A percentile compares a stretch with the other conserved stretches of the same genome.
Evolutionary conservation across 805 yeast species (phyloP).

Genomic region (Brettanomyces sp.): DNA sequence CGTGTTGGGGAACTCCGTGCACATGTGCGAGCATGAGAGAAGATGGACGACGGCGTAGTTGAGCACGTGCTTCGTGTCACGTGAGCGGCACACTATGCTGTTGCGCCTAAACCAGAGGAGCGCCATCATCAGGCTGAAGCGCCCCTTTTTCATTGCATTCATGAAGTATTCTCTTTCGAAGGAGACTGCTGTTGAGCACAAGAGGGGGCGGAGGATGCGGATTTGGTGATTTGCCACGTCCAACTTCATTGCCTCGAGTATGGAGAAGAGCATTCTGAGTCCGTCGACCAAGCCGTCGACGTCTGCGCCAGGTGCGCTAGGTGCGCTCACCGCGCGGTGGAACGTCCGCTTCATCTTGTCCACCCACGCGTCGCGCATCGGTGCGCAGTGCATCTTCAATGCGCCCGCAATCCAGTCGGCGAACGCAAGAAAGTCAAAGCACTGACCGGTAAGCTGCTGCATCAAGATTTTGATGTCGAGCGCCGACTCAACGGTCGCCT

Average conservation of each 20-base stretch:
- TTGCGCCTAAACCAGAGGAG: slow-evolving; percentile 54
- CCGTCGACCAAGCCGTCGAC: slow-evolving; percentile 54
- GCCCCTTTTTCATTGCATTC: slow-evolving; percentile 42
- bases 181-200: slow-evolving; percentile 79
- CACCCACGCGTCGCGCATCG: slow-evolving; percentile 89
- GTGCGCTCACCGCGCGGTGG: slow-evolving; percentile 20
- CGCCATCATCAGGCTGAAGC: slow-evolving; percentile 50
- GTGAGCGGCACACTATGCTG: slow-evolving; percentile 12
- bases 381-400: slow-evolving; percentile 88
- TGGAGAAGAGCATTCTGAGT: slow-evolving; percentile 64
- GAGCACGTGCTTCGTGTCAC: slow-evolving; percentile 25
- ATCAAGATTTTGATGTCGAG: slow-evolving; percentile 68
- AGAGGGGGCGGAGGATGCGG: slow-evolving; percentile 70
- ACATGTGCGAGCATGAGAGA: slow-evolving; percentile 72
- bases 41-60: slow-evolving; percentile 50
- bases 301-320: slow-evolving; percentile 12
- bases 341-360: slow-evolving; percentile 66
- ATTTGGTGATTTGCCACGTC: slow-evolving; percentile 95
- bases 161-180: slow-evolving; percentile 80
- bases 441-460: slow-evolving; percentile 64
- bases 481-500: slow-evolving; percentile 54
- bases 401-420: slow-evolving; percentile 68
- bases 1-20: slow-evolving; percentile 73
- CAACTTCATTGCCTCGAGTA: slow-evolving; percentile 87
- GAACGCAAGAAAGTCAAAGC: slow-evolving; percentile 64